phyloP scores from a whole-genome alignment of 352 stramenopile species.

The Phytophthora pistaciae region DNA sequence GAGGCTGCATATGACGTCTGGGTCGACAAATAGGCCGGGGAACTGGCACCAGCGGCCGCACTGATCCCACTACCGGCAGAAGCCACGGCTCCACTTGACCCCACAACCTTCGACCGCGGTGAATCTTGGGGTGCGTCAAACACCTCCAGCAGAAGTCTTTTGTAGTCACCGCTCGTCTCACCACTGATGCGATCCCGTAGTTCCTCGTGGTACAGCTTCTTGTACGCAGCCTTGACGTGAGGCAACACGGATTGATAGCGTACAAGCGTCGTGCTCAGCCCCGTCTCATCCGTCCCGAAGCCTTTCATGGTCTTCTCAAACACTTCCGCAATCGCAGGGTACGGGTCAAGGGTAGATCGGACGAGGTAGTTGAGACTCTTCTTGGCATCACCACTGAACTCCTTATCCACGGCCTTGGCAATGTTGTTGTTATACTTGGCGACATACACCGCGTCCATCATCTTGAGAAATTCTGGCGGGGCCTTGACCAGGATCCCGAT shows the following conservation, averaged over 20 bases:
- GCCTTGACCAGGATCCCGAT: conserved; percentile 67
- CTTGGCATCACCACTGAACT: conserved; percentile 86
- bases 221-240: conserved; percentile 66
- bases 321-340: conserved; percentile 68
- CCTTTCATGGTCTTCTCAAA: conserved; percentile 83
- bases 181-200: conserved; percentile 67
- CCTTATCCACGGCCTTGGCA: conserved; percentile 78
- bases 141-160: conserved; percentile 65
- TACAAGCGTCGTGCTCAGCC: conserved; percentile 63
- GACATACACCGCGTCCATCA: conserved; percentile 78
- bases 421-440: conserved; percentile 87
- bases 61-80: not conserved
- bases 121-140: conserved; percentile 76
- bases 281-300: conserved; percentile 71
- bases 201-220: conserved; percentile 63
- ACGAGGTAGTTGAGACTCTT: conserved; percentile 72
- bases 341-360: conserved; percentile 65
- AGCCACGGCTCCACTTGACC: conserved; percentile 12
- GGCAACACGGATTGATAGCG: conserved; percentile 67
- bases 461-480: conserved; percentile 67
- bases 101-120: conserved; percentile 26
- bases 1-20: conserved; percentile 31
- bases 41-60: conserved; percentile 5
- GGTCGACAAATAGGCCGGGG: conserved; percentile 23
- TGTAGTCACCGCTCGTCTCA: conserved; percentile 73